phyloP scores from a whole-genome alignment of 192 early-diverging fungal genomes.

The Backusella parvicylindrica region DNA sequence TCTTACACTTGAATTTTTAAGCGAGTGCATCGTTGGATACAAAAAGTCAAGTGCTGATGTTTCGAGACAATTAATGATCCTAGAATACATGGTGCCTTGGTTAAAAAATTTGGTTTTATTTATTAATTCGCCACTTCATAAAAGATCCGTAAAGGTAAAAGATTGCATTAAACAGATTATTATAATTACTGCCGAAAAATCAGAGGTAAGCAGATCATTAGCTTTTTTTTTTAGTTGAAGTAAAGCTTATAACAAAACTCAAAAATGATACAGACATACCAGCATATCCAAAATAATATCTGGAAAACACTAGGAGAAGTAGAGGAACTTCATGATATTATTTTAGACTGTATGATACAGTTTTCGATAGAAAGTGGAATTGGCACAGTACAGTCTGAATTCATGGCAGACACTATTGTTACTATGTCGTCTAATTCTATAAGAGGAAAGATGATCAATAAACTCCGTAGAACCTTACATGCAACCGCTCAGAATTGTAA shows the following conservation, averaged over 20 bases:
- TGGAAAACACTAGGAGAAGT: conserved; percentile 75
- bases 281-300: conserved; percentile 75
- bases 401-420: conserved; percentile 79
- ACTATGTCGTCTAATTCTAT: conserved; percentile 69
- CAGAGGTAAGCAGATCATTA: conserved; percentile 37
- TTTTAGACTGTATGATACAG: conserved; percentile 72
- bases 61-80: conserved; percentile 68
- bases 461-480: conserved; percentile 67
- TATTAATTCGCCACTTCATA: conserved; percentile 22
- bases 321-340: conserved; percentile 69
- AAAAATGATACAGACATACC: conserved; percentile 59
- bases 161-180: conserved; percentile 74
- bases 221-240: neutral
- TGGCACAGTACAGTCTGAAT: conserved; percentile 69
- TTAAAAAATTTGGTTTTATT: conserved; percentile 67
- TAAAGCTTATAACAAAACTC: conserved; percentile 1
- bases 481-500: conserved; percentile 63
- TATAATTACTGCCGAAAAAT: conserved; percentile 66
- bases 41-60: conserved; percentile 56
- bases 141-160: conserved; percentile 53
- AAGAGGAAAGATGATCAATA: conserved; percentile 74
- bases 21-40: conserved; percentile 77
- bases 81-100: conserved; percentile 91
- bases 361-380: conserved; percentile 75
- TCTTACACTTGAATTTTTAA: conserved; percentile 85